Percentiles rank a stretch among this genome's conserved stretches.
Conservation (phyloP, 2,329 filamentous ascomycete genomes). For the Metarhizium album region DNA sequence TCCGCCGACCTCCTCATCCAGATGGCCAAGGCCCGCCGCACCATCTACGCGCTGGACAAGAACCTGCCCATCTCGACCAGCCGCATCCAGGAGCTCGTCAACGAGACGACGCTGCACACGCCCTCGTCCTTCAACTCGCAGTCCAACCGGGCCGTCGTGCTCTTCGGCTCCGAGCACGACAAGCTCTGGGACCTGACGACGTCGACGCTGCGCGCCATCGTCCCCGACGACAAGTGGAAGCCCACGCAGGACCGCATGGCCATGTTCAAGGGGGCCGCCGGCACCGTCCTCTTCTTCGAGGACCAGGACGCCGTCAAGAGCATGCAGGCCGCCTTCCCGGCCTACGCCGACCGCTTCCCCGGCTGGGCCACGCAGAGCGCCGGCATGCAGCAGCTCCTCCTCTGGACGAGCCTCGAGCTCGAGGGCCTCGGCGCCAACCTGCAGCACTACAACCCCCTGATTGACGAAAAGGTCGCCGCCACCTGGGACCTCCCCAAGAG, state of each 20-base stretch:
- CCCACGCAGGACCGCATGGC: slow-evolving; percentile 32
- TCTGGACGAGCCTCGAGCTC: slow-evolving; percentile 74
- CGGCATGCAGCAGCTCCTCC: slow-evolving; percentile 66
- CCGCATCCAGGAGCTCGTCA: slow-evolving; percentile 54
- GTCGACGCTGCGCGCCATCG: slow-evolving; percentile 39
- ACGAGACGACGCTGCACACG: slow-evolving; percentile 53
- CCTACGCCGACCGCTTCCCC: slow-evolving; percentile 73
- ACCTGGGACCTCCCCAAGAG: slow-evolving; percentile 59
- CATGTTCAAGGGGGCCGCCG: slow-evolving; percentile 61
- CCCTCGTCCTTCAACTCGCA: slow-evolving; percentile 87
- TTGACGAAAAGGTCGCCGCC: slow-evolving; percentile 59
- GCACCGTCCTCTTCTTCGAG: slow-evolving; percentile 82
- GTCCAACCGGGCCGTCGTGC: slow-evolving; percentile 64
- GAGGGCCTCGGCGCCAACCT: slow-evolving; percentile 82
- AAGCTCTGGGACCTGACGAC: slow-evolving; percentile 72
- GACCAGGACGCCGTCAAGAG: slow-evolving; percentile 56
- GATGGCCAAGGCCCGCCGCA: slow-evolving; percentile 56
- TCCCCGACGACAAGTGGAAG: slow-evolving; percentile 54
- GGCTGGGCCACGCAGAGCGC: slow-evolving; percentile 64
- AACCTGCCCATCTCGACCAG: slow-evolving; percentile 39
- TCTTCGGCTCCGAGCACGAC: slow-evolving; percentile 74
- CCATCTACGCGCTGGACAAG: slow-evolving; percentile 58
- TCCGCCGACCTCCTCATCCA: slow-evolving; percentile 46
- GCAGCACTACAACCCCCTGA: slow-evolving; percentile 86
- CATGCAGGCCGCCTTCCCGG: slow-evolving; percentile 57